Base-by-base conservation (phyloP, 768 basidiomycete species). In the Crassisporium funariophilum region DNA sequence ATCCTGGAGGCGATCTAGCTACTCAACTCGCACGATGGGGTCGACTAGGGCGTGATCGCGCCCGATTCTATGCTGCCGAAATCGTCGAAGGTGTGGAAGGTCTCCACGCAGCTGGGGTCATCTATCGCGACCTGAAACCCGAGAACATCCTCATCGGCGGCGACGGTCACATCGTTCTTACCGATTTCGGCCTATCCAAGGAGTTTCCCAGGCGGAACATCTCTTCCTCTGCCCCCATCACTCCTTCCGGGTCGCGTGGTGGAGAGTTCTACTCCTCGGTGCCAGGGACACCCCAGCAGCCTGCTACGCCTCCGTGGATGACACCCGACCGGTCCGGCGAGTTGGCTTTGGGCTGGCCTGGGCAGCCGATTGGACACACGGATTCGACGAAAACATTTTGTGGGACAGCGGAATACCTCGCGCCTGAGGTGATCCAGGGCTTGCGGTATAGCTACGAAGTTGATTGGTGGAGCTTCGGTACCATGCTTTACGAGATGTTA, bases 391-490 rank as follows among this genome's bases (percentile, higher is more conserved):
- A 74, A 19, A 94, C 94, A 6, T 95, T 97, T 62, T 95, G 90
- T 67, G 93, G 93, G 8, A 95, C 93, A n/a, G 93, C 93, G 3
- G 93, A 95, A 68, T 97, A 97, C 57, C 80, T 97, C 5, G 93
- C 97, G 10, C 97, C 97, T 0, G 95, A 99, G 69, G 94, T 98
- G 35, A 92, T 98, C 56, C 89, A 92, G 59, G 91, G 94, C 1
- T 66, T 88, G 57, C 79, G 85, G 15, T 95, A 98, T 62, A 86
- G 86, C 54, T 98, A 93, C 60, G 91, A 94, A 55, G 92, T 95
- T 16, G 95, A 98, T 64, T 95, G 93, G 91, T 99, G 94, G 95
- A 91, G 88, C 54, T 88, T 95, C 59, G 95, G 95, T 25, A 98
- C 95, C 52, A 95, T 98, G 89, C 70, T 98, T 49, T 93, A 91